Evolutionary conservation across 805 yeast species (phyloP), one percentile per base, ranked within the genome.

Genomic region (Wickerhamia fluorescens): DNA sequence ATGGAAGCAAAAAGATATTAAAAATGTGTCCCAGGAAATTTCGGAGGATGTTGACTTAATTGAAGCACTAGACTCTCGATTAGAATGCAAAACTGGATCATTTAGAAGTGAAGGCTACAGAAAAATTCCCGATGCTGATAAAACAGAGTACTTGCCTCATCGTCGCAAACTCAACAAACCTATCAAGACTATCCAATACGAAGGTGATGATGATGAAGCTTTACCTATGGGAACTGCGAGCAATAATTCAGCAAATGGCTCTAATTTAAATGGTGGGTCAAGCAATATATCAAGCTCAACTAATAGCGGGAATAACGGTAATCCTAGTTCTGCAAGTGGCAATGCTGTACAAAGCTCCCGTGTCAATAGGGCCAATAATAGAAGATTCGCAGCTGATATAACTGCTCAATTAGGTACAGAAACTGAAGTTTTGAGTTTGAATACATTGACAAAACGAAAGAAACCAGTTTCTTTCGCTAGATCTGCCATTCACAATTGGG

Each of bases 401-500:
- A 81, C 78, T 44, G 85, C 88, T 1, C 88, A 81, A 41, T 68
- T 84, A 42, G 92, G 92, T 23, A 68, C 85, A 3, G 94, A 84
- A 43, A 77, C 83, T 1, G 96, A 86, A 45, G 70, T 84, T 5
- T 60, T 88, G 41, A 79, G 84, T 24, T 69, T 86, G 57, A 89
- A 88, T 51, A 94, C 89, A 38, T 69, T 89, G 43, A 83, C 85
- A 40, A 87, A 85, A 49, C 71, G 96, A 38, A 84, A 81, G 53
- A 89, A 89, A 47, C 95, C 95, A 0, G 96, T 89, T 6, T 80
- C 92, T n/a, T 88, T 88, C 65, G 96, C 96, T 0, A 68, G 97
- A 30, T 87, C 96, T 2, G 94, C 96, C 0, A 92, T 92, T 47
- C 98, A 92, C 53, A 86, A 89, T 48, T 92, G 98, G 98, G 99